Conservation (phyloP, 2,329 filamentous ascomycete species). For the Lachnellula subtilissima region DNA sequence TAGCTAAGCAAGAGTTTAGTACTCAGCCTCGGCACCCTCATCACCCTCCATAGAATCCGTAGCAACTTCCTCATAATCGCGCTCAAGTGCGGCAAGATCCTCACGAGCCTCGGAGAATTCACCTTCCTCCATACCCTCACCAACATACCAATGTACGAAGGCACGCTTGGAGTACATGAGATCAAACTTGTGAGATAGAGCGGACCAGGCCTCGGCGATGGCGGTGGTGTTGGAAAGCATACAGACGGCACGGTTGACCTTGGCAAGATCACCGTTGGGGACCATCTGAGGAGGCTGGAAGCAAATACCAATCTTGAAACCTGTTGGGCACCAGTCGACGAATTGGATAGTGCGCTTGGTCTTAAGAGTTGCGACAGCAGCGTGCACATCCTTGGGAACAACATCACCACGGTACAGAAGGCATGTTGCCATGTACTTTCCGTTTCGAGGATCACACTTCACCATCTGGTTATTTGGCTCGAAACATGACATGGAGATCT, state of each 20-base stretch:
- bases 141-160: conserved; percentile 99
- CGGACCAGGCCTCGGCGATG: conserved; percentile 96
- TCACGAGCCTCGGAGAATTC: conserved; percentile 99
- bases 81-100: conserved; percentile 94
- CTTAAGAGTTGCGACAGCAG: conserved; percentile 91
- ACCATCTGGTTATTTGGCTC: conserved; percentile 99
- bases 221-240: conserved; percentile 99
- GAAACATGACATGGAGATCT: conserved; percentile 99
- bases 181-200: conserved; percentile 96
- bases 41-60: conserved; percentile 88
- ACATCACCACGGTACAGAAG: conserved; percentile 98
- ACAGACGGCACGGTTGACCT: conserved; percentile 97
- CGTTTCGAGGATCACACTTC: conserved; percentile 96
- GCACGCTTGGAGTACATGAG: conserved; percentile 99
- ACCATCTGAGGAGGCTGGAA: conserved; percentile 96
- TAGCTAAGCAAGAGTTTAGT: conserved; percentile 18
- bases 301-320: conserved; percentile 99
- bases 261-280: conserved; percentile 93
- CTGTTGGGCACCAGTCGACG: conserved; percentile 99
- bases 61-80: conserved; percentile 98
- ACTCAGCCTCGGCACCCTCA: conserved; percentile 70
- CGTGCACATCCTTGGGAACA: conserved; percentile 91
- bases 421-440: conserved; percentile 99
- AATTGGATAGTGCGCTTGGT: conserved; percentile 99
- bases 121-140: conserved; percentile 99